Base-by-base conservation (phyloP, 768 basidiomycete genomes). In the Boletus vinaceobasis region DNA sequence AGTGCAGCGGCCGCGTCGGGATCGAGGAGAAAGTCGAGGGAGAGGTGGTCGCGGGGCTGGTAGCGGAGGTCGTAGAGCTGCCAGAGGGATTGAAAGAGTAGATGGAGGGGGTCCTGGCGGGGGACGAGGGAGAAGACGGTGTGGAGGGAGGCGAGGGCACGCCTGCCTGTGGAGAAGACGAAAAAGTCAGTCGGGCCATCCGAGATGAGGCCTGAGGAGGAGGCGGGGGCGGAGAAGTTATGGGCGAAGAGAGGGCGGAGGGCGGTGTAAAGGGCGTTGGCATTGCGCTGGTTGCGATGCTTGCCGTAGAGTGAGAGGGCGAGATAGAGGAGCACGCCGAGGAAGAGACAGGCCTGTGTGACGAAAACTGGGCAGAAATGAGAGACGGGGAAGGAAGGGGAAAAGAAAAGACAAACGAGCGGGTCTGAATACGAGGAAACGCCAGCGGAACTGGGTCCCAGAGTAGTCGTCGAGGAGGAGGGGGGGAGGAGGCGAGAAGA, bases 131-230 rank as follows among this genome's bases (percentile, higher is more conserved):
- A 76, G 69, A 94, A 79, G 62, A 88, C 78, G 47, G 88, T 85
- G 76, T 96, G 93, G 50, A 94, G 77, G 31, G 87, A 88, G 27
- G 81, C 74, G 52, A 93, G 67, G 60, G 83, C 84, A 55, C 88
- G 87, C 56, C 94, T 77, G 50, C 94, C 94, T 3, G 93, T 93
- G 39, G 91, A 91, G 73, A 89, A 97, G 66, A 79, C 79, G 75
- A 92, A 90, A 66, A 85, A 88, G 73, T 93, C 90, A 4, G 85
- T 78, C 62, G 86, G 77, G 19, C 90, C 91, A 62, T 93, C 92
- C 38, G 76, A 52, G 33, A 78, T 77, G 46, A 88, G 71, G 10
- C 81, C 82, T 5, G 73, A 73, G 35, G 74, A 76, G 9, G 78
- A 75, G 1, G 69, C 49, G 2, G 91, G 87, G 43, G 74, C 79